Percentiles rank a stretch among this genome's conserved stretches.
These are phyloP conservation scores for Ustulina deusta DNA, from an alignment of 2,329 filamentous ascomycete genomes.

Conservation along the genomic window DNA sequence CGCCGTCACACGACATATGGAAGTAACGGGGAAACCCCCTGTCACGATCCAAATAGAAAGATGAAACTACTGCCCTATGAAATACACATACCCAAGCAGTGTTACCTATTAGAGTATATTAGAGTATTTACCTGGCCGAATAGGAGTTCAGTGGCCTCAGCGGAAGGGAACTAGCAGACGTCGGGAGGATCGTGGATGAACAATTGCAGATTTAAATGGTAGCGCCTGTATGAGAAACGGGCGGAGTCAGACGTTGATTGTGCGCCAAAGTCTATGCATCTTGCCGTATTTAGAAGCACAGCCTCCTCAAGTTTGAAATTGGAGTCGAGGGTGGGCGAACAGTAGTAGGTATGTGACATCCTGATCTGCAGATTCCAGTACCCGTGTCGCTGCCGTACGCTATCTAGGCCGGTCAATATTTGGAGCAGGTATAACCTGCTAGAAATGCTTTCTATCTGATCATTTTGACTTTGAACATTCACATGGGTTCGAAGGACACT, in stretches of 20 bases:
- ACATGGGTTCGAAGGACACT: background rate
- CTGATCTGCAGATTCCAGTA: background rate
- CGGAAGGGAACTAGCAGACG: conserved; percentile 6
- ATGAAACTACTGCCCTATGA: conserved; percentile 19
- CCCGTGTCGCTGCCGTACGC: background rate
- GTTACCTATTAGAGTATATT: conserved; percentile 16
- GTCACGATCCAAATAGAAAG: conserved; percentile 4
- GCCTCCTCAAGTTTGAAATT: conserved; percentile 11
- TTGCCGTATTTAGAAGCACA: conserved; percentile 24
- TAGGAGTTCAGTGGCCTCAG: background rate
- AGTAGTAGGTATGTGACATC: conserved; percentile 12
- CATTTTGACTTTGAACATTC: background rate
- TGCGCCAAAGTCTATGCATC: conserved; percentile 27
- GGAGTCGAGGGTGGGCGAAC: conserved; percentile 4
- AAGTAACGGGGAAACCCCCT: conserved; percentile 9
- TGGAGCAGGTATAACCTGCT: background rate
- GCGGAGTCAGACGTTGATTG: conserved; percentile 26
- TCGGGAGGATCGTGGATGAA: conserved; percentile 9
- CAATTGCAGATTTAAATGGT: conserved; percentile 10
- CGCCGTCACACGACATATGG: conserved; percentile 29
- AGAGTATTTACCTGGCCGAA: background rate
- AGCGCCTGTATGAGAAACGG: conserved; percentile 12
- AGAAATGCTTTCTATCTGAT: background rate
- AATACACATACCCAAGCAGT: conserved; percentile 13
- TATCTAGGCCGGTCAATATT: background rate